Conservation (phyloP, 2,329 filamentous ascomycete species). For the Lithohypha guttulata region DNA sequence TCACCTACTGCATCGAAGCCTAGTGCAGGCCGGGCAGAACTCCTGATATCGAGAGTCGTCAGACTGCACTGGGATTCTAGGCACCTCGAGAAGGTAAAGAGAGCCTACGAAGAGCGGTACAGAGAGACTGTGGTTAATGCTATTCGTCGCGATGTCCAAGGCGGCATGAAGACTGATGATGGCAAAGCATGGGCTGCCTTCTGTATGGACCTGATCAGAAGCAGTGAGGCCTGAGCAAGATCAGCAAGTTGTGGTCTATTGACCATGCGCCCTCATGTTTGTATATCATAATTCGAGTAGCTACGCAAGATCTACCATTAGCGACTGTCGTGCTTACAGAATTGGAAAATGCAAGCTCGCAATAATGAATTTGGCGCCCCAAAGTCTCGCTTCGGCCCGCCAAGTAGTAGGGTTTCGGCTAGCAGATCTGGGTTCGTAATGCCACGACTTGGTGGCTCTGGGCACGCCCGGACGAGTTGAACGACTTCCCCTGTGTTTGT, state of each 20-base stretch:
- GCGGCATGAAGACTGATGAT: conserved; percentile 28
- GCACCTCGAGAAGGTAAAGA: conserved; percentile 71
- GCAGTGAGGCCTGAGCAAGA: conserved; percentile 7
- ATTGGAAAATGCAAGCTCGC: no score
- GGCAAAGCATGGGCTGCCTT: conserved; percentile 20
- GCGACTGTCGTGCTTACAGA: no score
- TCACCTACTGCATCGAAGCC: neutral
- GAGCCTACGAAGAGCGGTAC: conserved; percentile 70
- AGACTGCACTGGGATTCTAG: conserved; percentile 83
- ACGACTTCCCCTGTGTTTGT: no score
- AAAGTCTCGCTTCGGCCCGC: conserved; percentile 1
- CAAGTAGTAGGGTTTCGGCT: neutral
- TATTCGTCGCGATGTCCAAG: conserved; percentile 63
- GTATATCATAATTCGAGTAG: no score
- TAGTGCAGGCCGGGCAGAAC: conserved; percentile 63
- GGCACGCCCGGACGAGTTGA: no score
- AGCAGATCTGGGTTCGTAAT: conserved; percentile 1
- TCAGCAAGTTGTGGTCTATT: no score
- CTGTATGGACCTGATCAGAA: conserved; percentile 16
- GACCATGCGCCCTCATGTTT: no score
- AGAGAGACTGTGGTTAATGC: conserved; percentile 62
- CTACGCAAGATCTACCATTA: no score
- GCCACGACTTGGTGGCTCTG: no score
- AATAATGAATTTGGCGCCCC: no score
- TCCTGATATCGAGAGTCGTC: conserved; percentile 79